Evolutionary conservation across 1,284 basidiomycete species (phyloP), one percentile per base, ranked within the genome.

Genomic region (Ceratorhiza oryzae-sativae): DNA sequence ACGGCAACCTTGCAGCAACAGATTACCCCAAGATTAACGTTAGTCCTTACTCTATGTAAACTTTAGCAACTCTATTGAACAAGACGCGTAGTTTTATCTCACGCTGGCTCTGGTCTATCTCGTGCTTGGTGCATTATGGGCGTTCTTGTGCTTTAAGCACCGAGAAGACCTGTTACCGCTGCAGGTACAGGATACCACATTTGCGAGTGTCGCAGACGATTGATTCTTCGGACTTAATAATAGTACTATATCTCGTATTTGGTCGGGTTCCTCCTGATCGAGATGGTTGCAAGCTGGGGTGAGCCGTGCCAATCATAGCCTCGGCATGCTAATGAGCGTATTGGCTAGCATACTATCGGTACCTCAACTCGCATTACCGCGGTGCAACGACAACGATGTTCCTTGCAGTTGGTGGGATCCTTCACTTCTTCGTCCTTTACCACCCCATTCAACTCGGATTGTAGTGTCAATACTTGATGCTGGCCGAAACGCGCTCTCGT

Each of bases 21-120:
- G 97, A 99, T 80, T 97, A 98, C 79, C 97, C 97, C n/a, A 99
- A 99, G 87, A 92, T 98, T 77, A 90, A 88, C 74, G 94, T 97
- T 79, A 79, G 92, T 83, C 13, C 12, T 55, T 20, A 55, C 58
- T 46, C 42, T 27, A 34, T n/a, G 30, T 13, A 8, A 32, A 30
- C 39, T 39, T 61, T 73, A 1, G 45, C 36, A 30, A 48, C 18
- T 62, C 56, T 6, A 9, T 15, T 5, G 56, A 41, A 58, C 32
- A 10, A 18, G 25, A 6, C 20, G n/a, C 53, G 6, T 74, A 96
- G 93, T 98, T 98, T 81, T 98, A 98, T 82, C 87, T 93, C 68
- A 79, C 82, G 25, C 89, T 98, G 85, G 92, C 93, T 77, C 77
- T 94, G 41, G 82, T 92, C 18, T 98, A 98, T 80, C 78, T 86